Percentiles rank a stretch among this genome's conserved stretches.
These are phyloP conservation scores for Heterobasidion occidentale DNA, from an alignment of 1,284 basidiomycete genomes.

Conservation along the genomic window DNA sequence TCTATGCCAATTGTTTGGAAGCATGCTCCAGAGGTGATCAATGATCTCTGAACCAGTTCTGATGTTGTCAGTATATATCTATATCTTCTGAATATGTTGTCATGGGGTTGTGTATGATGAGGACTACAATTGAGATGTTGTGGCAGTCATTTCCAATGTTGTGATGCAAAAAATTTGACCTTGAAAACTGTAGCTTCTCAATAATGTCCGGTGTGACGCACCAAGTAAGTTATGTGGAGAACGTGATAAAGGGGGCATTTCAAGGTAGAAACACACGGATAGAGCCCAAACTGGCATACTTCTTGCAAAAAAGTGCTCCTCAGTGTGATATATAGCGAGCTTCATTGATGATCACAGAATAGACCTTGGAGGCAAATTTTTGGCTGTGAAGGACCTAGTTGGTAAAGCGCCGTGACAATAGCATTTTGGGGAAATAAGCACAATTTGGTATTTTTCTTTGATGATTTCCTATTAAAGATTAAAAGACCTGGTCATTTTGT, in stretches of 20 bases:
- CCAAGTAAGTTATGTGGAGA: constrained; percentile 29
- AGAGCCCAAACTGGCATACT: constrained; percentile 26
- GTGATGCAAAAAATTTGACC: constrained; percentile 11
- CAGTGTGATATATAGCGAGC: constrained; percentile 33
- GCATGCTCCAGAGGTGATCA: constrained; percentile 9
- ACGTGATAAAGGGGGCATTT: constrained; percentile 24
- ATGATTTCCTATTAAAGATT: constrained; percentile 19
- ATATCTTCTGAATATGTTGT: constrained; percentile 15
- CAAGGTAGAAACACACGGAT: constrained; percentile 26
- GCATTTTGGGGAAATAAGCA: constrained; percentile 33
- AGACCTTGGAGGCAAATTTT: constrained; percentile 15
- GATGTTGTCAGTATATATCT: constrained; percentile 17
- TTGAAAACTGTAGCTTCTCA: constrained; percentile 21
- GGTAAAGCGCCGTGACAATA: constrained; percentile 25
- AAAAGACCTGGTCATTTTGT: background rate
- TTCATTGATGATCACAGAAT: constrained; percentile 30
- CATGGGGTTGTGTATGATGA: constrained; percentile 27
- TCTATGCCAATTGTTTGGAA: background rate
- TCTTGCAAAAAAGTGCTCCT: constrained; percentile 31
- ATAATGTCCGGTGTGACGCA: constrained; percentile 24
- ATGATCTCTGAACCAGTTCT: constrained; percentile 12
- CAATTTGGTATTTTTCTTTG: constrained; percentile 22
- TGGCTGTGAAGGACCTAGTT: constrained; percentile 22
- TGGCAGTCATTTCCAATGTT: constrained; percentile 29
- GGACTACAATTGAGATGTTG: constrained; percentile 30